Evolutionary conservation across 2,329 filamentous ascomycete genomes (phyloP), one percentile per base, ranked within the genome.

Genomic region (Colletotrichum destructivum): DNA sequence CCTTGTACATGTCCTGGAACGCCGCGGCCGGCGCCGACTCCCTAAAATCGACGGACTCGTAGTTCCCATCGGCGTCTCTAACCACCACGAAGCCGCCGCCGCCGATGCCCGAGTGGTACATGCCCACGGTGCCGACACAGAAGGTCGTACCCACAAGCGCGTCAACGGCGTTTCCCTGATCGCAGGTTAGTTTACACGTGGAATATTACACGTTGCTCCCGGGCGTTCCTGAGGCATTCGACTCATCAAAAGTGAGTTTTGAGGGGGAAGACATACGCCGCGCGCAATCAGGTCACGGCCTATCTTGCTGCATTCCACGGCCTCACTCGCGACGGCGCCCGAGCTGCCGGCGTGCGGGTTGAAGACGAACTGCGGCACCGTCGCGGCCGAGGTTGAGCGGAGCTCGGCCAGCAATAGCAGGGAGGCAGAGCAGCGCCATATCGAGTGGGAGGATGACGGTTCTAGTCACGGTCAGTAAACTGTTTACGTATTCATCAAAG

Each of bases 31-130:
- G 96, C 0, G 96, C 96, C 0, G 92, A 90, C 81, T 98, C 96
- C 57, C 96, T 88, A 78, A 97, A 98, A 82, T 98, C 96, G 75
- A 98, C 91, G 70, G 92, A 91, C 78, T 97, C 94, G 78, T 95
- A 97, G 21, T 86, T 85, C n/a, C 94, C 94, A 70, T 94, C 85
- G 18, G 89, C 83, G 44, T 90, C 87, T 59, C 94, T 91, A 6
- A 98, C 89, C 6, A 98, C 86, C 88, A 95, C 93, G 82, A 98
- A 98, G 2, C 96, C 96, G 51, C 96, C 96, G 8, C 96, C 96
- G 23, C 94, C 95, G 71, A 98, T 92, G 18, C 96, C 95, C 51
- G 89, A 89, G 79, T 95, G 93, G 76, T 94, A 93, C 90, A 93
- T 93, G 67, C 88, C 92, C 55, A 93, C 87, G 8, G 93, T 91